Conservation (phyloP, 1,284 basidiomycete genomes). For the Ganoderma meredithae region DNA sequence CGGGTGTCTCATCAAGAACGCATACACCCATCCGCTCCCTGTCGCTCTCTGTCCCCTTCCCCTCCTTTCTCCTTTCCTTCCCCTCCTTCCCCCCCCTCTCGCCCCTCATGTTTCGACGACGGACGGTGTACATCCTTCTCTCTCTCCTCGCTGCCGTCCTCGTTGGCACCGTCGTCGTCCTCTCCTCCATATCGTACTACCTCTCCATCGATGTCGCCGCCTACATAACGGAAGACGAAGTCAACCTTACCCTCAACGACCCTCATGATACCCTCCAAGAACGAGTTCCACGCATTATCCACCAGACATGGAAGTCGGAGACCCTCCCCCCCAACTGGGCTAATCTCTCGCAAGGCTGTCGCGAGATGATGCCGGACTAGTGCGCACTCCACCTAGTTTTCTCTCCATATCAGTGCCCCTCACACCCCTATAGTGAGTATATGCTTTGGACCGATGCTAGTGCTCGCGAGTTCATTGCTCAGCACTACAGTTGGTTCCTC, state of each 20-base stretch:
- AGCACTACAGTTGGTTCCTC: slow-evolving; percentile 92
- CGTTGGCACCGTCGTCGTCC: slow-evolving; percentile 90
- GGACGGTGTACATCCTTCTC: slow-evolving; percentile 74
- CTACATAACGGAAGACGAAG: slow-evolving; percentile 82
- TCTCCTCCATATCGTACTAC: slow-evolving; percentile 91
- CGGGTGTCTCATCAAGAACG: slow-evolving; percentile 21
- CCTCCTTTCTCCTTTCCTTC: slow-evolving; percentile 35
- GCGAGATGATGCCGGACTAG: slow-evolving; percentile 95
- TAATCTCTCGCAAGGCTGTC: slow-evolving; percentile 79
- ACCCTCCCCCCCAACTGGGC: slow-evolving; percentile 87
- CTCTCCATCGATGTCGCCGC: slow-evolving; percentile 84
- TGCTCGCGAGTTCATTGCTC: slow-evolving; percentile 89
- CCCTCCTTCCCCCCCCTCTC: slow-evolving; percentile 26
- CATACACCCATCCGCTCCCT: slow-evolving; percentile 29
- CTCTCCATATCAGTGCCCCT: slow-evolving; percentile 25
- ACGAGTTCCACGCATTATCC: slow-evolving; percentile 91
- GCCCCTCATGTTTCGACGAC: slow-evolving; percentile 51
- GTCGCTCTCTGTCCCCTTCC: slow-evolving; percentile 4
- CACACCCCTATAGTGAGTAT: slow-evolving; percentile 73
- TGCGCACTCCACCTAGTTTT: slow-evolving; percentile 52
- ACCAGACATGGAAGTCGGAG: slow-evolving; percentile 98
- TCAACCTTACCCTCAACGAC: slow-evolving; percentile 71
- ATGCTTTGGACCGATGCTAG: slow-evolving; percentile 96
- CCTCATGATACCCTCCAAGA: slow-evolving; percentile 61
- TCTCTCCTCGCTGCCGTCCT: slow-evolving; percentile 86